Evolutionary conservation across 139 green algal species (phyloP).

Genomic region (Chlamydomonas sp.): DNA sequence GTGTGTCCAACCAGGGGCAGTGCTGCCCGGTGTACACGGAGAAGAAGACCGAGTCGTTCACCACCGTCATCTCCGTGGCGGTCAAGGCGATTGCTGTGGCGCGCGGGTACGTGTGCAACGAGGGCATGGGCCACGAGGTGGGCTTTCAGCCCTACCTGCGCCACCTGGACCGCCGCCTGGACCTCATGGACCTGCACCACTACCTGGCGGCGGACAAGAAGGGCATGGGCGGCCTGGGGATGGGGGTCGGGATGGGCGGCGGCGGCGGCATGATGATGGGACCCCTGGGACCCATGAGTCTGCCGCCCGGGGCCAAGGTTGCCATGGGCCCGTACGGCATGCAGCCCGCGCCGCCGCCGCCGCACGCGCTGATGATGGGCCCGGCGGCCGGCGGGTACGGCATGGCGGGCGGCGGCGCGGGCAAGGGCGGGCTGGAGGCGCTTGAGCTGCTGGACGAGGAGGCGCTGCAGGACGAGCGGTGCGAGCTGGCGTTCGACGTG

Average conservation of each 20-base stretch:
- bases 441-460: constrained; percentile 40
- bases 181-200: constrained; percentile 28
- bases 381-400: background rate
- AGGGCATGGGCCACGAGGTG: constrained; percentile 51
- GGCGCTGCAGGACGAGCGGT: constrained; percentile 37
- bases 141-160: constrained; percentile 57
- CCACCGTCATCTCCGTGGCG: constrained; percentile 47
- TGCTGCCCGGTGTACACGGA: constrained; percentile 58
- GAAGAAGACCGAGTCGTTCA: constrained; percentile 53
- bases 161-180: constrained; percentile 30
- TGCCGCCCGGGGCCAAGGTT: no score
- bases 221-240: constrained; percentile 4
- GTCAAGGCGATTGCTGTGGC: constrained; percentile 56
- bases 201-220: constrained; percentile 25
- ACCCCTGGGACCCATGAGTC: no score
- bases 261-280: background rate
- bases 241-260: constrained; percentile 6
- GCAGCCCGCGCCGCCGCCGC: background rate
- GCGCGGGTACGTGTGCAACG: constrained; percentile 50
- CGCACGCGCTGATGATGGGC: no score
- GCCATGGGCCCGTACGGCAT: background rate
- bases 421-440: constrained; percentile 1
- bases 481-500: constrained; percentile 58
- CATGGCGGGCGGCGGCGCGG: background rate
- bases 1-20: constrained; percentile 44